Percentiles rank a stretch among this genome's conserved stretches.
Conservation (phyloP, 495 filamentous ascomycete species). For the Letharia columbiana region DNA sequence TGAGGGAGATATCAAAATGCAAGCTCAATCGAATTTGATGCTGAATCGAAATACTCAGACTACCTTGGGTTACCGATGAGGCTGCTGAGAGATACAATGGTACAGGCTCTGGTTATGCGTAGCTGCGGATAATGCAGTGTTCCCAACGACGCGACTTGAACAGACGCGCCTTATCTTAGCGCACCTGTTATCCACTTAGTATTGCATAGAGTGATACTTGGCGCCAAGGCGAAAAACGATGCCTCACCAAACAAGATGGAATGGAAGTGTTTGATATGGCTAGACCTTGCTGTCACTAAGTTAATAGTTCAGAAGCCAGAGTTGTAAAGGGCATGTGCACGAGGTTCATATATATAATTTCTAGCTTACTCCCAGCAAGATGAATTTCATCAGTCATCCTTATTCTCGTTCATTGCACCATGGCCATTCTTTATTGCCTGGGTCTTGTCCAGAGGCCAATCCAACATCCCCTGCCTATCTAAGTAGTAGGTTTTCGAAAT, state of each 20-base stretch:
- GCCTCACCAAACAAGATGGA: too few species aligned
- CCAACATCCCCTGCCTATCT: conserved; percentile 5
- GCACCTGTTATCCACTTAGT: background rate
- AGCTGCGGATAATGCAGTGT: too few species aligned
- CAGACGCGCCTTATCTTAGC: conserved; percentile 18
- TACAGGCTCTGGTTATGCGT: too few species aligned
- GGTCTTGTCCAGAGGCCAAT: conserved; percentile 1
- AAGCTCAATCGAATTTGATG: background rate
- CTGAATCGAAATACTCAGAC: background rate
- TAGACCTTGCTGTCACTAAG: too few species aligned
- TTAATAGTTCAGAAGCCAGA: too few species aligned
- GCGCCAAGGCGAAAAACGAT: background rate
- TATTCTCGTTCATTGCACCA: too few species aligned
- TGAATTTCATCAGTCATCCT: too few species aligned
- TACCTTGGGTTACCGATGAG: background rate
- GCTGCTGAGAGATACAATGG: background rate
- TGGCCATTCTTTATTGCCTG: background rate
- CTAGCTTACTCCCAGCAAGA: too few species aligned
- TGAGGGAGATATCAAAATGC: background rate
- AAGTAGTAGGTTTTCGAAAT: conserved; percentile 7
- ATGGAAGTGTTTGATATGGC: background rate
- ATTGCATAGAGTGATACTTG: background rate
- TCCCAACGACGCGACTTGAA: conserved; percentile 4
- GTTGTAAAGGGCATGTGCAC: too few species aligned
- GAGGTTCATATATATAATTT: too few species aligned